phyloP scores from a whole-genome alignment of 140 eudicot species.

The Oenanthe javanica region DNA sequence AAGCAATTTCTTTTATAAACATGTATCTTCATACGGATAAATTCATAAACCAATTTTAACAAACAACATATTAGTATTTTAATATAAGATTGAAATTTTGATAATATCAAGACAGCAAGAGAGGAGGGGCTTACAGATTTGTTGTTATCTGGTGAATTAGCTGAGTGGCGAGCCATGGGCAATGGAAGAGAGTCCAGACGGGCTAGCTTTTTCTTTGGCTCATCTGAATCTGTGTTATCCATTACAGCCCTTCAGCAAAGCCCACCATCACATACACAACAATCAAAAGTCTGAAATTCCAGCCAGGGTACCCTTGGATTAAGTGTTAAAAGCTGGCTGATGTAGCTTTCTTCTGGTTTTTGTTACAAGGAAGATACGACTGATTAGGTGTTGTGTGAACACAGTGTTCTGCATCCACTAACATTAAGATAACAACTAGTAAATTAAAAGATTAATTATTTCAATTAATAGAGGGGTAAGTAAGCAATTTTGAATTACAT shows the following conservation, averaged over 20 bases:
- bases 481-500: not conserved
- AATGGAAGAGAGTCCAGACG: conserved; percentile 5
- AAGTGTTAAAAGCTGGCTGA: not conserved
- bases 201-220: conserved; percentile 7
- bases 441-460: not conserved
- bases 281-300: not conserved
- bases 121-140: not conserved
- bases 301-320: not conserved
- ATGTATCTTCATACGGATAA: not conserved
- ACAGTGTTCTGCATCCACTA: not conserved
- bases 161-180: conserved; percentile 8
- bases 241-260: not conserved
- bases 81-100: not conserved
- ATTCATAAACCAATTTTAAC: not conserved
- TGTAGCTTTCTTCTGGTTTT: not conserved
- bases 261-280: not conserved
- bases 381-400: not conserved
- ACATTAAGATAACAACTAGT: not conserved
- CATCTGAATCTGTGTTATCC: conserved; percentile 3
- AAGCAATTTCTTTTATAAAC: not conserved
- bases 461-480: not conserved
- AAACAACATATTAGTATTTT: not conserved
- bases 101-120: not conserved
- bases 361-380: not conserved
- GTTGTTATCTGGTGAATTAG: conserved; percentile 4